Evolutionary conservation across 225 moss, liverwort and hornwort species (phyloP), one percentile per base, ranked within the genome.

Genomic region (Pleurozium schreberi): DNA sequence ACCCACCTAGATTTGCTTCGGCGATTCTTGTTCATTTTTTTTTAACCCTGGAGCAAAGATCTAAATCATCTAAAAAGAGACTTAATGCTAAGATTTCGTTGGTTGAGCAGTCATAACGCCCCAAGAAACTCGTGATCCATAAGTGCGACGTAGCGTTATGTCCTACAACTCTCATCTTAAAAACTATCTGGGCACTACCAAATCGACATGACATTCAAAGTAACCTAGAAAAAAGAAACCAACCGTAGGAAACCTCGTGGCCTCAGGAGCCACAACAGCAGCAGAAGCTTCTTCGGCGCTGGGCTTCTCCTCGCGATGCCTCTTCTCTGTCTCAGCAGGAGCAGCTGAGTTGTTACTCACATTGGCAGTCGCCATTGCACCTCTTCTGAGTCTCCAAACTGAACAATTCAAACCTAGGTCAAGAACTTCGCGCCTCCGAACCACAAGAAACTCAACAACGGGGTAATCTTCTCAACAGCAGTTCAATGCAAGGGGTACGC

Each of bases 161-260:
- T 15, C 22, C 47, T 63, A 15, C 49, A 36, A 65, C 43, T 59
- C 40, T 59, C 40, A 80, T 28, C 40, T 30, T 80, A 12, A 42
- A 42, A 30, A 42, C 42, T 42, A 63, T 63, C 50, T 21, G 50
- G 16, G 40, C 36, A 88, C 18, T 27, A 65, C 73, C 18, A 66
- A 53, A 57, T 58, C 33, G 50, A 10, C 34, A 40, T 26, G 15
- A 30, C 34, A 83, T 26, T 86, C 49, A 20, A 80, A 47, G 21
- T 6, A 50, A 17, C n/a, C 38, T 18, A 40, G 25, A 42, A 45
- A 25, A 16, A 45, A 38, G 53, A 80, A 63, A 85, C 89, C 4
- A 36, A 92, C 93, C 92, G 90, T 93, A 1, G 93, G 93, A 80
- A 93, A 93, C 82, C 93, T 89, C 30, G 92, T 77, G 11, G 30